Percentiles rank a stretch among this genome's conserved stretches.
Conservation (phyloP, 2,329 filamentous ascomycete species). For the Diaporthe batatas region DNA sequence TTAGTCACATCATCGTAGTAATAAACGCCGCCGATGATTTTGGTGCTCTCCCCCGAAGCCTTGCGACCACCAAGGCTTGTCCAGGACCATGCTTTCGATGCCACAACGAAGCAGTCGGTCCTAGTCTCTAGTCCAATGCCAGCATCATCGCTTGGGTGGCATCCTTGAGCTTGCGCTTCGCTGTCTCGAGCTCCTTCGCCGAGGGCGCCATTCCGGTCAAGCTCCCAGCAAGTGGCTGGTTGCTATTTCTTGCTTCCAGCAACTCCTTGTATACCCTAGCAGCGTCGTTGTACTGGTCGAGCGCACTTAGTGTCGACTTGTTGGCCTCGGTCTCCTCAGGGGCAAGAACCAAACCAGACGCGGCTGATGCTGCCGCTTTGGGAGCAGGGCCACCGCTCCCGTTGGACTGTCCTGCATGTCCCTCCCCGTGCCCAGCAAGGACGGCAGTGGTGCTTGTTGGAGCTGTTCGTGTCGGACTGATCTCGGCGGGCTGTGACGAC, state of each 20-base stretch:
- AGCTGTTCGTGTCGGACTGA: background rate
- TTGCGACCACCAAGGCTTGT: background rate
- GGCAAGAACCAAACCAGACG: slow-evolving; percentile 13
- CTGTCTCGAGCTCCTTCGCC: slow-evolving; percentile 31
- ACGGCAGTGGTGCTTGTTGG: background rate
- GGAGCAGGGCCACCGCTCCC: background rate
- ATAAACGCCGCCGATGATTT: slow-evolving; percentile 27
- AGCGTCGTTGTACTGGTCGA: slow-evolving; percentile 37
- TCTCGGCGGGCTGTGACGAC: background rate
- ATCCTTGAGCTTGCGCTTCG: slow-evolving; percentile 38
- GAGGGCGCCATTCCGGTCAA: slow-evolving; percentile 39
- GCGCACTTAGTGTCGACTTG: slow-evolving; percentile 24
- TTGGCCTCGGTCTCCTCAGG: slow-evolving; percentile 39
- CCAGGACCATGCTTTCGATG: background rate
- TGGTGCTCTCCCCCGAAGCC: background rate
- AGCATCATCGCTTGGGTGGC: slow-evolving; percentile 37
- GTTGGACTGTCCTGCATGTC: background rate
- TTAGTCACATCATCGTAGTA: slow-evolving; percentile 17
- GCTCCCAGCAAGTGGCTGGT: slow-evolving; percentile 32
- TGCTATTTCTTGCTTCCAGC: slow-evolving; percentile 34
- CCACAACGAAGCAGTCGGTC: too few species aligned
- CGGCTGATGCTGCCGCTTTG: background rate
- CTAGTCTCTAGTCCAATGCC: slow-evolving; percentile 27
- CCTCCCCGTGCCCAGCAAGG: background rate
- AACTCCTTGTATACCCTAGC: slow-evolving; percentile 35